A percentile compares a stretch with the other conserved stretches of the same genome.
phyloP scores from a whole-genome alignment of 768 basidiomycete genomes.

The Leccinum sublutescens region DNA sequence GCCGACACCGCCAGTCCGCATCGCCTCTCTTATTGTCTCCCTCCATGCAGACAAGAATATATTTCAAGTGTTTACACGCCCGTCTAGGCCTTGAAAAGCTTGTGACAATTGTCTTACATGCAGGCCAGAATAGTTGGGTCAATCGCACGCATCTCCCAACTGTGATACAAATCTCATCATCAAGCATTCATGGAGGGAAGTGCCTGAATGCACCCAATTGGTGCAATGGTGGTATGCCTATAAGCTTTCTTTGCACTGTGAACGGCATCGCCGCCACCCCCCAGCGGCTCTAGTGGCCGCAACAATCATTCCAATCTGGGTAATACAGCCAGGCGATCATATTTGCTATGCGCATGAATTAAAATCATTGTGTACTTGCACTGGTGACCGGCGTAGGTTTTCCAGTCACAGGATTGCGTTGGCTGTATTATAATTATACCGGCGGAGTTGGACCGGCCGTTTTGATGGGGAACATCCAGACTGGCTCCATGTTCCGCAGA shows the following conservation, averaged over 20 bases:
- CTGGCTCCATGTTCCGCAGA: background rate
- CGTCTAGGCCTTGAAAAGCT: no score
- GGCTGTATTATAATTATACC: background rate
- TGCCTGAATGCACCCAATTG: background rate
- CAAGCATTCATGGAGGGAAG: background rate
- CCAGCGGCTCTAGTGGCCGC: background rate
- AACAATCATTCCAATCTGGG: background rate
- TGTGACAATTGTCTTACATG: no score
- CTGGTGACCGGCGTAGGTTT: background rate
- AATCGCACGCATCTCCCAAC: no score
- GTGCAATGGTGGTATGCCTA: background rate
- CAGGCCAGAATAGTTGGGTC: no score
- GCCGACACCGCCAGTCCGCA: no score
- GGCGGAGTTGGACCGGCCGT: background rate
- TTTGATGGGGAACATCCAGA: background rate
- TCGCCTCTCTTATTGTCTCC: no score
- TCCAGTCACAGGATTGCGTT: background rate
- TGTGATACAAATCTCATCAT: background rate
- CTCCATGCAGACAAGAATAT: no score
- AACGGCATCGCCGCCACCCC: background rate
- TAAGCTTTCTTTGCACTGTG: background rate
- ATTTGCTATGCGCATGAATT: conserved; percentile 1
- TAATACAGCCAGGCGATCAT: background rate
- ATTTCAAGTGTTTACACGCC: no score
- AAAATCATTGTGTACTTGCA: background rate